Base-by-base conservation (phyloP, 805 yeast species). In the Monosporozyma solicola region DNA sequence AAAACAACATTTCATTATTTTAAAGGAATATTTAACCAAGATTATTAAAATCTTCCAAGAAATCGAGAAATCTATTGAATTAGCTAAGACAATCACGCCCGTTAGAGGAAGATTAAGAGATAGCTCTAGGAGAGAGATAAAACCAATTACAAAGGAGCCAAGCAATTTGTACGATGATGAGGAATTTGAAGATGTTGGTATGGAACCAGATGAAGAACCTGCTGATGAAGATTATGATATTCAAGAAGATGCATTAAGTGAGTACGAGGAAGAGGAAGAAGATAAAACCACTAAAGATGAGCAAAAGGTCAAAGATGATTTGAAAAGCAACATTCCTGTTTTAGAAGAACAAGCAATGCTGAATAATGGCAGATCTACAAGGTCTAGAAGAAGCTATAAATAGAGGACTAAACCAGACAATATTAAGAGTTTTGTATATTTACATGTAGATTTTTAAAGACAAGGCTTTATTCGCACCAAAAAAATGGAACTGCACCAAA, bases 51-150 rank as follows among this genome's bases (percentile, higher is more conserved):
- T 89, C 31, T 74, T 88, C 58, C 58, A 70, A n/a, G 87, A 82
- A 61, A 87, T 74, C 65, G 88, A 84, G 68, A 73, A 75, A 55
- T 74, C 89, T 20, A 58, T 57, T 15, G 51, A 44, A 15, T 53
- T 54, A 13, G 51, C 56, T 20, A 51, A 33, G 9, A 54, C 51
- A 5, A 52, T 47, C 44, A 59, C 50, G 5, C 49, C 41, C 15
- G 56, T 48, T 29, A 51, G 47, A n/a, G 45, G 55, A 35, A 51
- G 41, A 11, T 37, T 53, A n/a, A 61, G 58, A 41, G 58, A 54
- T 41, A 54, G 20, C 16, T 16, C 49, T 11, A 46, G 27, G 11
- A 32, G 27, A 11, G 49, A 22, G 25, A 11, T 16, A 13, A 37
- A 48, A 39, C 37, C 46, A 4, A 39, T 27, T 13, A 13, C 56